Evolutionary conservation across 2,329 filamentous ascomycete genomes (phyloP).

Genomic region (Fusarium verticillioides): DNA sequence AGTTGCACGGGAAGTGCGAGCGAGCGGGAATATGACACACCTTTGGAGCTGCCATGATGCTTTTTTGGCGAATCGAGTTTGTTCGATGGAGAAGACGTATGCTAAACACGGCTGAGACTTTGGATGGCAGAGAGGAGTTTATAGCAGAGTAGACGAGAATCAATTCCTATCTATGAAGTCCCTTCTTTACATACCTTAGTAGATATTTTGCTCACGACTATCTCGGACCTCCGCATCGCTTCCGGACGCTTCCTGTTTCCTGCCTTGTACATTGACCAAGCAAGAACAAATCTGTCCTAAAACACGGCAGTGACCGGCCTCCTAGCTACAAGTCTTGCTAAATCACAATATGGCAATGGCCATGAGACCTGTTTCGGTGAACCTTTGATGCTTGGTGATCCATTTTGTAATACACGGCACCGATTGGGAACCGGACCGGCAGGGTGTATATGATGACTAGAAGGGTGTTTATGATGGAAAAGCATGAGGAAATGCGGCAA

Average conservation of each 20-base stretch:
- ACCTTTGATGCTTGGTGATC: slow-evolving; percentile 7
- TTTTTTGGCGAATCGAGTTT: slow-evolving; percentile 13
- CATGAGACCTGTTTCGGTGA: slow-evolving; percentile 18
- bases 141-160: background rate
- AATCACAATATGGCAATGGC: background rate
- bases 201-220: slow-evolving; percentile 19
- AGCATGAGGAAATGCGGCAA: background rate
- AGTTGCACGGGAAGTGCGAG: slow-evolving; percentile 2
- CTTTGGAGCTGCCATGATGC: slow-evolving; percentile 35
- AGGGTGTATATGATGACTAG: slow-evolving; percentile 24
- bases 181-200: slow-evolving; percentile 1
- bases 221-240: slow-evolving; percentile 17
- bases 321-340: background rate
- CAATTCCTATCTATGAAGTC: slow-evolving; percentile 7
- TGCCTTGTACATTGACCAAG: slow-evolving; percentile 23
- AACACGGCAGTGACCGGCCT: slow-evolving; percentile 18
- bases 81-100: slow-evolving; percentile 3
- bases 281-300: slow-evolving; percentile 31
- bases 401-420: slow-evolving; percentile 14
- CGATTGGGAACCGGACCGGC: slow-evolving; percentile 33
- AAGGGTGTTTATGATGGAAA: slow-evolving; percentile 25
- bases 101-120: slow-evolving; percentile 12
- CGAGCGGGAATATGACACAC: slow-evolving; percentile 29
- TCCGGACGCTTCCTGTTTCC: slow-evolving; percentile 14
- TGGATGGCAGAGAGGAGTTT: slow-evolving; percentile 11